Evolutionary conservation across 1,284 basidiomycete species (phyloP), one percentile per base, ranked within the genome.

Genomic region (Rhizoctonia solani): DNA sequence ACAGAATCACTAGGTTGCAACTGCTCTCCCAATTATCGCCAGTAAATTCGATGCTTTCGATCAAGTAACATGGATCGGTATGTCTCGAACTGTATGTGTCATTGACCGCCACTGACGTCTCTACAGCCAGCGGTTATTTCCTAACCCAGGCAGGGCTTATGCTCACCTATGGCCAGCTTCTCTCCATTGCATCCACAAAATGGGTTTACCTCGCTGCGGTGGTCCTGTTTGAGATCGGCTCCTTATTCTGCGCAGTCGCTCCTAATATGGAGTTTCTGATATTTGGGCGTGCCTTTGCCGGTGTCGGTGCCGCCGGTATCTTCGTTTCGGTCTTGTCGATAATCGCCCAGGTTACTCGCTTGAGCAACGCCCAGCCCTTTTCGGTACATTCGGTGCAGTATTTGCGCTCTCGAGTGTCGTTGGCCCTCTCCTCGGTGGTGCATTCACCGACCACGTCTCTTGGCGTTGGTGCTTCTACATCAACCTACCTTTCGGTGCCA

Each of bases 281-380:
- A 56, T 70, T 81, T 23, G 80, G 79, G n/a, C 76, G 82, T 30
- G 81, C 81, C 0, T 71, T 83, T 44, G 78, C 81, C 0, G 82
- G 82, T 34, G 72, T 80, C 2, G 82, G 81, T 8, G 82, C 80
- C 0, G 79, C 79, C 0, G 82, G 82, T 4, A 79, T 83, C 70
- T 81, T 82, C 71, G 74, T 74, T 4, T 72, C 75, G 0, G 75
- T 71, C 29, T 75, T 79, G 54, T 72, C 71, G 71, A 74, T 79
- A 68, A 74, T 79, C 61, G 74, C 74, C 54, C 72, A 73, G 14
- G 70, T 74, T 41, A 73, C 75, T 11, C 70, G 71, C 0, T 75
- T 4, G 72, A 76, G 44, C 72, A 76, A 39, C 70, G 76, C 1
- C 72, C 76, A 0, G 71, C 71, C 25, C 69, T 74, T 11, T 70